Evolutionary conservation across 2,329 filamentous ascomycete genomes (phyloP), one percentile per base, ranked within the genome.

Genomic region (Didymosphaeria variabile): DNA sequence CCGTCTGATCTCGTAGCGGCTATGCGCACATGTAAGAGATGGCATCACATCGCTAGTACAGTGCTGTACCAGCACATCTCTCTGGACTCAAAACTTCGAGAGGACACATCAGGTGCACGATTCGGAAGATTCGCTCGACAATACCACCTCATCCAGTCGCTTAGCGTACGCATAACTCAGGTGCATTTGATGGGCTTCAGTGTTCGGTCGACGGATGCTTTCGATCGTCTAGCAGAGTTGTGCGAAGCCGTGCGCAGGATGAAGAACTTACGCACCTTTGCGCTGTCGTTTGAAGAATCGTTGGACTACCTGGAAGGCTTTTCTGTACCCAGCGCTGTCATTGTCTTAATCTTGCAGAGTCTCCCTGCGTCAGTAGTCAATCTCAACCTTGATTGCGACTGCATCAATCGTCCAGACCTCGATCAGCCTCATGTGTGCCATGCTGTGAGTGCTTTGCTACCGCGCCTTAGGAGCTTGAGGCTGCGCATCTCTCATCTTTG

Each of bases 131-230:
- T 38, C 15, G 47, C 32, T 15, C 19, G 42, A 26, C 59, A 62
- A 36, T 45, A 44, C 36, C 19, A 58, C 42, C 55, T 64, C 13
- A 52, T 64, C n/a, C 57, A 57, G 34, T 59, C 57, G 21, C 50
- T 64, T 31, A 55, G 45, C 36, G 9, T 67, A 32, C 57, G 50
- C 17, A 55, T 67, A 36, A 58, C 53, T 17, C 57, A 64, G 46
- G 55, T 60, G 13, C 64, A 67, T 31, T 50, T 67, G 34, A 62
- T 62, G 60, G 64, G 64, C 12, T 63, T 67, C 40, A 50, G 53
- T 29, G 59, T 64, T 26, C 21, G 29, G 5, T 61, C 59, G 5
- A 34, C 40, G 15, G 56, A 64, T 23, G 62, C 64, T 9, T 64
- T 65, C 36, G 59, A 62, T 32, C 58, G 64, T 19, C 31, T 63